A percentile compares a stretch with the other conserved stretches of the same genome.
Conservation (phyloP, 306 rosid genomes). For the Castanospermum australe region DNA sequence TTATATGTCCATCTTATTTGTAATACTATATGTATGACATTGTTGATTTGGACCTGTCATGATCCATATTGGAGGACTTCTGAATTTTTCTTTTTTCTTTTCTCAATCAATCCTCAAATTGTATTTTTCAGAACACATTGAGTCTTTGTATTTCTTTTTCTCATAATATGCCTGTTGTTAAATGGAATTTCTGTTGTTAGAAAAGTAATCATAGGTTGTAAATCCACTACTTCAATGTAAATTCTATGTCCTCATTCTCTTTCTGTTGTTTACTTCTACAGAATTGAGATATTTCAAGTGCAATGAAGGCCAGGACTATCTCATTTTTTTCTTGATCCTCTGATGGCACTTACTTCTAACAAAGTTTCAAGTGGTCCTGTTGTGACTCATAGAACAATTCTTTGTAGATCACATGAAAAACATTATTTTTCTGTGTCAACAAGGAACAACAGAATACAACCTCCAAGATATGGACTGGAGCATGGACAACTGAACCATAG, state of each 20-base stretch:
- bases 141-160: slow-evolving; percentile 12
- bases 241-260: slow-evolving; percentile 18
- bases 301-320: slow-evolving; percentile 32
- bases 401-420: slow-evolving; percentile 46
- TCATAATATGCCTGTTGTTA: background rate
- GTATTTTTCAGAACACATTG: background rate
- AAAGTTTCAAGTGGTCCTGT: slow-evolving; percentile 63
- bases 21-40: background rate
- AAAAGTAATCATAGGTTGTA: background rate
- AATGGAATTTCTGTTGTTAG: slow-evolving; percentile 3
- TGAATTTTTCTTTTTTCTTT: background rate
- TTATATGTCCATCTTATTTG: background rate
- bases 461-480: slow-evolving; percentile 44
- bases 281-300: slow-evolving; percentile 40
- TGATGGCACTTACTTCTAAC: slow-evolving; percentile 70
- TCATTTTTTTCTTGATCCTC: slow-evolving; percentile 35
- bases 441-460: slow-evolving; percentile 44
- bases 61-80: background rate
- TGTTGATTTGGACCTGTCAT: background rate
- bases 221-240: background rate
- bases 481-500: slow-evolving; percentile 40
- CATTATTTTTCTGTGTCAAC: slow-evolving; percentile 44
- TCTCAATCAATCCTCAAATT: background rate
- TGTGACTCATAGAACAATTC: slow-evolving; percentile 43
- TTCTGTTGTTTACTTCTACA: slow-evolving; percentile 33